Conservation (phyloP, 2,329 filamentous ascomycete genomes). For the Diaporthe ilicicola region DNA sequence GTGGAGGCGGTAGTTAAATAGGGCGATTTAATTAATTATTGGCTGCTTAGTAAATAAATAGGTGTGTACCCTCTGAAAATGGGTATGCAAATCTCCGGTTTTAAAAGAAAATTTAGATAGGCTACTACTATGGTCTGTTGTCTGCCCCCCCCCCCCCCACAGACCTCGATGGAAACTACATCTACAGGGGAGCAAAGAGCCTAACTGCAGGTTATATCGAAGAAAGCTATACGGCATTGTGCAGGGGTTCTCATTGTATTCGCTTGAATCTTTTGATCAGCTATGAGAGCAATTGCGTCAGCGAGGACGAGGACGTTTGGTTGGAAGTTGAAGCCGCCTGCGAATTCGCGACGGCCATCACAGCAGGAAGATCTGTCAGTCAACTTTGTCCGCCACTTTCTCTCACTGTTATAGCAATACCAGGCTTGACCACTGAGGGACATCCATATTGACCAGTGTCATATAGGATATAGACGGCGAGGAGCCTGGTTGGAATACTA, state of each 20-base stretch:
- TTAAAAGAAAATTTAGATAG: background rate
- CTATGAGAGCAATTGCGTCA: background rate
- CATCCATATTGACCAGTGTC: background rate
- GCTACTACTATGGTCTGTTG: background rate
- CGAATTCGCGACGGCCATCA: background rate
- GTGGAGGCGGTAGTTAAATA: too few relatives aligned
- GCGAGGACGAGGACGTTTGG: background rate
- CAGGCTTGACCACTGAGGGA: background rate
- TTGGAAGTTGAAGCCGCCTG: background rate
- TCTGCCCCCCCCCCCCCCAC: too few relatives aligned
- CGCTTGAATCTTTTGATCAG: background rate
- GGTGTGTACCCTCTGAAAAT: too few relatives aligned
- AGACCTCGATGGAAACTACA: background rate
- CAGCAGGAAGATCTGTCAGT: background rate
- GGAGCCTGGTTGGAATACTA: background rate
- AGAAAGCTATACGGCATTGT: background rate
- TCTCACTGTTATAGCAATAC: background rate
- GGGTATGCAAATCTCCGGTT: too few relatives aligned
- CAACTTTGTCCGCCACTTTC: background rate
- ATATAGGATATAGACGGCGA: background rate
- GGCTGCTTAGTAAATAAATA: too few relatives aligned
- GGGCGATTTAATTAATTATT: too few relatives aligned
- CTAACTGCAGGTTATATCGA: background rate
- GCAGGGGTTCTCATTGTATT: background rate
- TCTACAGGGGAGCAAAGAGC: background rate